Percentiles rank a stretch among this genome's conserved stretches.
phyloP scores from a whole-genome alignment of 2,329 filamentous ascomycete genomes.

The Aspergillus tamarii region DNA sequence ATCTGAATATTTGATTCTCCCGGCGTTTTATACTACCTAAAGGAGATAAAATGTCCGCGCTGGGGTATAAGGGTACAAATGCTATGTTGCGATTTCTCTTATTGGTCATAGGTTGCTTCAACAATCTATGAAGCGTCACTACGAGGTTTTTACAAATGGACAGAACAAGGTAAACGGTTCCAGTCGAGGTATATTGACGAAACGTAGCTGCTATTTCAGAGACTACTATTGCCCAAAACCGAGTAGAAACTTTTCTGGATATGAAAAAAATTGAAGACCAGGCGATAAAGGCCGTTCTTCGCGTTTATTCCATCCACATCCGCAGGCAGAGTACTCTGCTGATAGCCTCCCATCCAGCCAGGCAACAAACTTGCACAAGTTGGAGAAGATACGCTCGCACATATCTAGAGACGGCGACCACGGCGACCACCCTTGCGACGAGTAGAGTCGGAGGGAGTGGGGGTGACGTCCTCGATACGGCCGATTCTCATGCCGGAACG shows the following conservation, averaged over 20 bases:
- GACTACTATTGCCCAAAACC: conserved; percentile 30
- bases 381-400: conserved; percentile 36
- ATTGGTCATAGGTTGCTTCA: neutral
- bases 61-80: neutral
- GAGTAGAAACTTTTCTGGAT: conserved; percentile 36
- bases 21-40: neutral
- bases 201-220: conserved; percentile 27
- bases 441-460: conserved; percentile 98
- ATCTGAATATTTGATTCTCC: neutral
- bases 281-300: conserved; percentile 56
- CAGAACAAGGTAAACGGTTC: conserved; percentile 17
- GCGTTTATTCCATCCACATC: conserved; percentile 55
- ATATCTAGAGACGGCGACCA: conserved; percentile 97
- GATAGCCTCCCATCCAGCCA: conserved; percentile 39
- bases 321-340: conserved; percentile 37
- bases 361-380: conserved; percentile 30
- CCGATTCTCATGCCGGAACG: conserved; percentile 99
- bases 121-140: neutral
- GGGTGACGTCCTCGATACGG: conserved; percentile 99
- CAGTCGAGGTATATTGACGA: conserved; percentile 24
- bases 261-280: conserved; percentile 54
- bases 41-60: neutral
- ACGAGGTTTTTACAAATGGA: neutral
- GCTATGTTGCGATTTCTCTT: too few species aligned
- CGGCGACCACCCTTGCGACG: conserved; percentile 99